Conservation (phyloP, 2,329 filamentous ascomycete genomes). For the Neofusicoccum sp. region DNA sequence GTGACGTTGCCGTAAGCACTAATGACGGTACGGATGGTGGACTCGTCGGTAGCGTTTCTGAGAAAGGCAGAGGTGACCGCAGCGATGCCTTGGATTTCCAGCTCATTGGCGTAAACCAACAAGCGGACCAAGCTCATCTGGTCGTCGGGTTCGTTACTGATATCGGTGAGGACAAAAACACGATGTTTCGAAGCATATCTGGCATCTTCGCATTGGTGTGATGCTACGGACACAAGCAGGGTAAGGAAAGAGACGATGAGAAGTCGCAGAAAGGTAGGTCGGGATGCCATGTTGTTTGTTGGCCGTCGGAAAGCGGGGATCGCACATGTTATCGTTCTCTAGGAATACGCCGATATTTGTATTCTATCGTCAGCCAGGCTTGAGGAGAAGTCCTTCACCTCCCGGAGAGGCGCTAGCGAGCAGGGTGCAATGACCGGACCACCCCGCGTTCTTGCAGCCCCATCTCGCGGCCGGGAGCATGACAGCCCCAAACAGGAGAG, state of each 20-base stretch:
- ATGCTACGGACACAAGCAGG: not conserved
- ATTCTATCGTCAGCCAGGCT: not conserved
- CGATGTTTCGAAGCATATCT: conserved; percentile 1
- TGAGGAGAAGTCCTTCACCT: not conserved
- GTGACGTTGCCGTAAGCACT: conserved; percentile 28
- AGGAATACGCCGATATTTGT: not conserved
- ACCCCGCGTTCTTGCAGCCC: too few species aligned
- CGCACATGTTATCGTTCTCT: not conserved
- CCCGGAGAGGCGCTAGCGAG: not conserved
- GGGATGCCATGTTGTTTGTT: not conserved
- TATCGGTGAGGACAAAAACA: conserved; percentile 22
- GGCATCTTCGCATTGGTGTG: not conserved
- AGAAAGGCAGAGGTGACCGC: conserved; percentile 21
- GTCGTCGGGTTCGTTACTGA: conserved; percentile 24
- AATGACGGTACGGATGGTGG: conserved; percentile 26
- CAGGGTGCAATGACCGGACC: not conserved
- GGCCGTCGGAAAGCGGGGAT: not conserved
- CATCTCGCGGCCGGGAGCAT: too few species aligned
- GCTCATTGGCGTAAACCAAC: conserved; percentile 21
- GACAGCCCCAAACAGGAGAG: too few species aligned
- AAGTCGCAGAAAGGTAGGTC: not conserved
- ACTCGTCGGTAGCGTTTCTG: conserved; percentile 20
- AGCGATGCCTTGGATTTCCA: conserved; percentile 23
- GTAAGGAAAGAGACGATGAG: not conserved
- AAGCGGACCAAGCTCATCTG: conserved; percentile 22